phyloP scores from a whole-genome alignment of 495 filamentous ascomycete species.

The Tuber borchii region DNA sequence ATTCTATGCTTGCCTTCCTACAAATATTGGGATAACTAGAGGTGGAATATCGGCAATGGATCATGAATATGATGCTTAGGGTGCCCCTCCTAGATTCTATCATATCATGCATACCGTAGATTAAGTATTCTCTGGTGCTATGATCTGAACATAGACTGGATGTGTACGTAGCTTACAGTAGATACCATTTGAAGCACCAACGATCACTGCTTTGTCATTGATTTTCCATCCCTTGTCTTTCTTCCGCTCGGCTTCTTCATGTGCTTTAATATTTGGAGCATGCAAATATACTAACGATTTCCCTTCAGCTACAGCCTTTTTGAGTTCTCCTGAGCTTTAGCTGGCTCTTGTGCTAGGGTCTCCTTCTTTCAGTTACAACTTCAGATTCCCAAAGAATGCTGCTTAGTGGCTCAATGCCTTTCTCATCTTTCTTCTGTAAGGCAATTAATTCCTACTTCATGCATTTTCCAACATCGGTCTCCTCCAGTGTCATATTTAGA shows the following conservation, averaged over 20 bases:
- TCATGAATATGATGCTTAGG: too few species aligned
- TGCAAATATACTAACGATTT: neutral
- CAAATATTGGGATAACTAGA: too few species aligned
- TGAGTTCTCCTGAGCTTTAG: neutral
- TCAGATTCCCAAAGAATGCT: slow-evolving; percentile 2
- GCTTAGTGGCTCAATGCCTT: too few species aligned
- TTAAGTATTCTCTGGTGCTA: neutral
- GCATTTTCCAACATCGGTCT: too few species aligned
- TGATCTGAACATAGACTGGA: neutral
- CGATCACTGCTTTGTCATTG: neutral
- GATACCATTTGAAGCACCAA: neutral
- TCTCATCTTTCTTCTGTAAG: too few species aligned
- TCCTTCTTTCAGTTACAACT: slow-evolving; percentile 23
- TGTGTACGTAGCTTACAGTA: neutral
- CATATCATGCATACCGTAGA: too few species aligned
- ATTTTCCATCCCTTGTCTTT: neutral
- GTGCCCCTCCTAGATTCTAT: too few species aligned
- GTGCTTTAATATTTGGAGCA: neutral
- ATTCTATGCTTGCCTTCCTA: too few species aligned
- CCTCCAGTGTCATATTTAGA: slow-evolving; percentile 34
- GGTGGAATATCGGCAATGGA: too few species aligned
- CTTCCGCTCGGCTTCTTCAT: too few species aligned
- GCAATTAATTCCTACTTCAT: too few species aligned
- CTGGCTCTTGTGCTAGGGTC: neutral
- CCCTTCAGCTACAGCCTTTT: neutral